Percentiles rank a stretch among this genome's conserved stretches.
Evolutionary conservation across 345 rosid species (phyloP).

Genomic region (Pugionium dolabratum): DNA sequence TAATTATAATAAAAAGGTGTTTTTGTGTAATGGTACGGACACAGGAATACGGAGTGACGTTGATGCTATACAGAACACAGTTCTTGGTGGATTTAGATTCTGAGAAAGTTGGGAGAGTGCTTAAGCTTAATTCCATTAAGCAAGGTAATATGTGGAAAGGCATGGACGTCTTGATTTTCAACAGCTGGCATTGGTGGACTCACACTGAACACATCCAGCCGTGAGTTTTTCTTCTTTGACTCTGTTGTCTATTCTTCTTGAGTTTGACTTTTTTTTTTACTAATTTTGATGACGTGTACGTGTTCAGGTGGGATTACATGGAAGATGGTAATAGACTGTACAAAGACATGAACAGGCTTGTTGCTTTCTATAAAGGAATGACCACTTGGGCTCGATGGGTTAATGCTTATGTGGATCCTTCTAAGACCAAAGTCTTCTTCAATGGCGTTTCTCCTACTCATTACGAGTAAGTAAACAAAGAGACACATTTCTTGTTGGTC

Average conservation of each 20-base stretch:
- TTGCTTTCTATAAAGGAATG: constrained; percentile 81
- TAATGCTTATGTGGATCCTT: constrained; percentile 58
- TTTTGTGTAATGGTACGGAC: background rate
- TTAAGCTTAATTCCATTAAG: constrained; percentile 72
- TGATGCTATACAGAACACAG: constrained; percentile 59
- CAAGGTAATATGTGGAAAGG: constrained; percentile 73
- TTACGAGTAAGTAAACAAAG: constrained; percentile 61
- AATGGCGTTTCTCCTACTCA: constrained; percentile 83
- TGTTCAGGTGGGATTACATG: constrained; percentile 73
- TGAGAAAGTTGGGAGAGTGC: constrained; percentile 50
- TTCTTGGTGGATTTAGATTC: constrained; percentile 65
- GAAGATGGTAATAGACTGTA: constrained; percentile 58
- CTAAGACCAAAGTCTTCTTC: constrained; percentile 79
- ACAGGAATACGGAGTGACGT: constrained; percentile 66
- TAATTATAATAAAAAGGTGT: background rate
- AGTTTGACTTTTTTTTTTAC: background rate
- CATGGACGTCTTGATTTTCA: constrained; percentile 84
- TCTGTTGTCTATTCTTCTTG: background rate
- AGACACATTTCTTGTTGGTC: background rate
- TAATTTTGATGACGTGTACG: background rate
- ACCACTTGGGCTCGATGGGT: constrained; percentile 98
- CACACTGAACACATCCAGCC: constrained; percentile 71
- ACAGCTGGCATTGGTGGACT: constrained; percentile 97
- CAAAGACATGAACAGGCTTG: constrained; percentile 80
- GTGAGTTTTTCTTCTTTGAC: constrained; percentile 39